Evolutionary conservation across 495 filamentous ascomycete genomes (phyloP).

Genomic region (Hypomontagnella submonticulosa): DNA sequence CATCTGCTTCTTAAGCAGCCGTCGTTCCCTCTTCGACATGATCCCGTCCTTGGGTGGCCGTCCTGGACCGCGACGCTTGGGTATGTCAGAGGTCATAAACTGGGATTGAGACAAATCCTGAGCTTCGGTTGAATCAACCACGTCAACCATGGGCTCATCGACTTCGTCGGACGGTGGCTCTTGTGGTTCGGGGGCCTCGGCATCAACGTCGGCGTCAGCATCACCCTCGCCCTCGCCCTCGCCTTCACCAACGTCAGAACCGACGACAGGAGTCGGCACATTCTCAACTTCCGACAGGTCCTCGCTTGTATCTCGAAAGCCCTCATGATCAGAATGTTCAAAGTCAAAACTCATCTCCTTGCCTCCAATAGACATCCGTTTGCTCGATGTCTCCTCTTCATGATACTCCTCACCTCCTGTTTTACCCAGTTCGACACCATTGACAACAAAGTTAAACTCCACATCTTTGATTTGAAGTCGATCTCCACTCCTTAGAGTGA

Average conservation of each 20-base stretch:
- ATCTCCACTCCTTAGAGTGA: conserved; percentile 76
- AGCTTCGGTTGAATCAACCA: conserved; percentile 51
- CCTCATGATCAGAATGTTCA: conserved; percentile 67
- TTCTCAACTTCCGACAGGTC: conserved; percentile 50
- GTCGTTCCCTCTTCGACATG: conserved; percentile 87
- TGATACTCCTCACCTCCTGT: conserved; percentile 69
- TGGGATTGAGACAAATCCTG: conserved; percentile 47
- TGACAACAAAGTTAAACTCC: conserved; percentile 76
- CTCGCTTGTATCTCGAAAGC: conserved; percentile 65
- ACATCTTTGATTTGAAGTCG: conserved; percentile 83
- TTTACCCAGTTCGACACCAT: conserved; percentile 74
- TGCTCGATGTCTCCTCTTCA: conserved; percentile 54
- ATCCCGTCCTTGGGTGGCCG: conserved; percentile 91
- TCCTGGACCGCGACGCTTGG: conserved; percentile 83
- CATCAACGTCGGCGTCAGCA: conserved; percentile 48
- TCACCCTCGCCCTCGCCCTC: conserved; percentile 45
- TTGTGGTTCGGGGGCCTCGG: conserved; percentile 52
- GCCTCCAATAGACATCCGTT: conserved; percentile 62
- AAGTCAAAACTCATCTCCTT: conserved; percentile 73
- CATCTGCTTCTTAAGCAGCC: conserved; percentile 71
- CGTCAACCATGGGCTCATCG: conserved; percentile 54
- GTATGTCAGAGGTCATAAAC: conserved; percentile 54
- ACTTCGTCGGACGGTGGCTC: conserved; percentile 51
- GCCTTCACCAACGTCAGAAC: conserved; percentile 37
- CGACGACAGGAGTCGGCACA: conserved; percentile 33